Base-by-base conservation (phyloP, 2,329 filamentous ascomycete genomes). In the Didymella keratinophila region DNA sequence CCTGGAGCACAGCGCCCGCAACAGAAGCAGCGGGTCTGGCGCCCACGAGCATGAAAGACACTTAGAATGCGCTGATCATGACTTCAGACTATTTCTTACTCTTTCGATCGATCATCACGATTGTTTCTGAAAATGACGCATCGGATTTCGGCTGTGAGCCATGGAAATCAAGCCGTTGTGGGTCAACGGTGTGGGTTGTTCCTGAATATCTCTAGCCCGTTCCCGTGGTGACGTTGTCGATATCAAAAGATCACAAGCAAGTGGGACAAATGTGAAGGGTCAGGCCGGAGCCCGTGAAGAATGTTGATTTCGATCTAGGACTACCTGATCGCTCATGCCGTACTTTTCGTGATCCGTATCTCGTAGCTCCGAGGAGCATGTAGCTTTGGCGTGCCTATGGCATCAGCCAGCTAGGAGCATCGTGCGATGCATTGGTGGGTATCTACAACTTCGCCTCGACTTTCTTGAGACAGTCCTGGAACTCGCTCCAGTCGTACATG, bases 401-500 rank as follows among this genome's bases (percentile, higher is more conserved):
- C 60, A 58, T 66, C 49, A 48, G n/a, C 44, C 41, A 48, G 56
- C 56, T 58, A 42, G n/a, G 60, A 57, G 60, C 42, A 61, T 65
- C 60, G 54, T 62, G 23, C 49, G 36, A 52, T 50, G 37, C 44
- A 48, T 54, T 48, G 45, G n/a, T 45, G 57, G 51, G 63, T 64
- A 58, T 58, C 56, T 71, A 75, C 68, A 76, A 55, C 66, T 71
- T 69, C 60, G 64, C 72, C 78, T 82, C 80, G 45, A 82, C 77
- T 75, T 79, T 78, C 78, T 80, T 80, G 62, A 83, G 71, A 67
- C 72, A 77, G 61, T 81, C 78, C 56, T 72, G 77, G 73, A 83
- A 83, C 68, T 83, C 80, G 66, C 77, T 78, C 81, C 81, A 83
- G 76, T 83, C 75, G 73, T 81, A 78, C 81, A 83, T 83, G 76